A percentile compares a stretch with the other conserved stretches of the same genome.
phyloP scores from a whole-genome alignment of 2,329 filamentous ascomycete species.

The Pseudogymnoascus sp. region DNA sequence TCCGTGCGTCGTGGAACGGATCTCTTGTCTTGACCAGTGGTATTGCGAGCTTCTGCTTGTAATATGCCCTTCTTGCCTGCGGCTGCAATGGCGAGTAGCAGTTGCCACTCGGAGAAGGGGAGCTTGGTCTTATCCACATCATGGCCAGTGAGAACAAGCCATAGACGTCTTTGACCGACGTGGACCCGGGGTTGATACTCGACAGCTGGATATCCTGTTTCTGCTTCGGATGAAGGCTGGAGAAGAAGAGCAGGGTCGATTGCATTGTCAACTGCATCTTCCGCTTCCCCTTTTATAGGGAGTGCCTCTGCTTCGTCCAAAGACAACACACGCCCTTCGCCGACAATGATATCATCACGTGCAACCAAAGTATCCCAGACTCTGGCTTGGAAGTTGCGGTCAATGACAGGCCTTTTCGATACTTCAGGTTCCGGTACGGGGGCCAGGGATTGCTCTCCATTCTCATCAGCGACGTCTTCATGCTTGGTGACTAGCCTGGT shows the following conservation, averaged over 20 bases:
- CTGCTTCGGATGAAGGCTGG: not conserved
- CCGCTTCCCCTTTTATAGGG: not conserved
- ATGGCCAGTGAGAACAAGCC: conserved; percentile 52
- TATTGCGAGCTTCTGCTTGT: conserved; percentile 49
- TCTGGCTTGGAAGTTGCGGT: not conserved
- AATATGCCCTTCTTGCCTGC: conserved; percentile 47
- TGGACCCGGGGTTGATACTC: conserved; percentile 31
- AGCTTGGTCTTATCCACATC: conserved; percentile 49
- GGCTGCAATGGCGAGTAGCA: conserved; percentile 49
- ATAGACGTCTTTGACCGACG: conserved; percentile 47
- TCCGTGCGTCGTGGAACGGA: conserved; percentile 55
- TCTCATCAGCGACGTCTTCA: not conserved
- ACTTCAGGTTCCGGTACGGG: not conserved
- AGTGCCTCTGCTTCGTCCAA: conserved; percentile 2
- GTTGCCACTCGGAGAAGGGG: conserved; percentile 50
- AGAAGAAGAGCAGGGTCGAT: not conserved
- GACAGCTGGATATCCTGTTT: not conserved
- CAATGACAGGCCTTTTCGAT: not conserved
- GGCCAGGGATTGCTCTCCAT: not conserved
- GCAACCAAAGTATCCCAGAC: not conserved
- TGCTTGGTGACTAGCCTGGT: not conserved
- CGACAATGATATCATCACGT: conserved; percentile 9
- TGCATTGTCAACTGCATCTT: not conserved
- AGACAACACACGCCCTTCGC: not conserved
- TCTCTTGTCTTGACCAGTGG: conserved; percentile 54